A percentile compares a stretch with the other conserved stretches of the same genome.
phyloP scores from a whole-genome alignment of 2,329 filamentous ascomycete species.

The Colletotrichum chlorophyti region DNA sequence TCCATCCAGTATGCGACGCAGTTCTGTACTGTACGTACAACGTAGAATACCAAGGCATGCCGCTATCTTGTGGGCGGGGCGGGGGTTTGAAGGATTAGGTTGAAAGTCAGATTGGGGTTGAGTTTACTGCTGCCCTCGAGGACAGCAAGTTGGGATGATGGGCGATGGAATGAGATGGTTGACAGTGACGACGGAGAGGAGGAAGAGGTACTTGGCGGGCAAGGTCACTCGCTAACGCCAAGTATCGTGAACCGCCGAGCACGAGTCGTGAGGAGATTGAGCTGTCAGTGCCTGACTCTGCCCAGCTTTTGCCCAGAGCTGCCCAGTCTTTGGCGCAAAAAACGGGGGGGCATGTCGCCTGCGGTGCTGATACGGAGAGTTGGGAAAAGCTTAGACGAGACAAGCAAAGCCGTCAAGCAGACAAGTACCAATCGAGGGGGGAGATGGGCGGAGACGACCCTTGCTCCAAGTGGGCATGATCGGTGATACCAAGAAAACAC shows the following conservation, averaged over 20 bases:
- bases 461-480: slow-evolving; percentile 1
- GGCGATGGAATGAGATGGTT: too few relatives aligned
- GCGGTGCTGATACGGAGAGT: background rate
- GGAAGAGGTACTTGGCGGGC: slow-evolving; percentile 6
- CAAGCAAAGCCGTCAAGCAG: slow-evolving; percentile 11
- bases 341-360: background rate
- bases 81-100: too few relatives aligned
- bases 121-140: background rate
- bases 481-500: slow-evolving; percentile 28
- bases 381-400: slow-evolving; percentile 26
- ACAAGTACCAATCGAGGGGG: slow-evolving; percentile 7
- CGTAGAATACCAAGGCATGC: too few relatives aligned
- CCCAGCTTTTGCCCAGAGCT: background rate
- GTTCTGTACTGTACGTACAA: too few relatives aligned
- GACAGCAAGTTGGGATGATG: background rate
- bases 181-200: background rate
- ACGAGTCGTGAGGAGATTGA: slow-evolving; percentile 2
- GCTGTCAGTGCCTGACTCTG: background rate
- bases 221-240: slow-evolving; percentile 28
- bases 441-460: background rate
- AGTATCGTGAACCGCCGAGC: slow-evolving; percentile 11
- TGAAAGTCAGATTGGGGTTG: background rate
- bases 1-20: too few relatives aligned
- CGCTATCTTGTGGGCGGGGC: too few relatives aligned
- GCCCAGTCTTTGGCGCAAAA: slow-evolving; percentile 3